Evolutionary conservation across 805 yeast species (phyloP).

Genomic region (Yamadazyma olivae): DNA sequence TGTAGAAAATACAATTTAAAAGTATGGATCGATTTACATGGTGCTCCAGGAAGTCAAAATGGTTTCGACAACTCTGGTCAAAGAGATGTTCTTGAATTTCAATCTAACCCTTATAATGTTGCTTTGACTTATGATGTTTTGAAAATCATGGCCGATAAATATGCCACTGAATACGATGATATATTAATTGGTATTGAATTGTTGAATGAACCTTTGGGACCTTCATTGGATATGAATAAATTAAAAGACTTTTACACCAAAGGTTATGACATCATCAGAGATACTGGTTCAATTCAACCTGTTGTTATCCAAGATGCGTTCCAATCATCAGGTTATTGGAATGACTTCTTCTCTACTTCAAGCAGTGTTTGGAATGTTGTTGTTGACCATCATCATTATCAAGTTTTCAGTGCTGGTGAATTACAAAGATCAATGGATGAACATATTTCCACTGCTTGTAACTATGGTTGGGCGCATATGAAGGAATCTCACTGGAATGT

Average conservation of each 20-base stretch:
- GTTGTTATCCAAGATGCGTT: conserved; percentile 84
- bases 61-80: conserved; percentile 94
- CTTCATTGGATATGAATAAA: conserved; percentile 54
- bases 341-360: conserved; percentile 43
- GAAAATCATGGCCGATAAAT: conserved; percentile 52
- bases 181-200: conserved; percentile 82
- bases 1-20: conserved; percentile 56
- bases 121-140: conserved; percentile 56
- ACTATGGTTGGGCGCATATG: conserved; percentile 26
- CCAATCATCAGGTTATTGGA: conserved; percentile 59
- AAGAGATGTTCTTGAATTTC: conserved; percentile 63
- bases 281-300: conserved; percentile 47
- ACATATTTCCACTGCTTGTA: conserved; percentile 46
- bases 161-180: conserved; percentile 57
- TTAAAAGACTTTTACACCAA: conserved; percentile 57
- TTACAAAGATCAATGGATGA: conserved; percentile 56
- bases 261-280: conserved; percentile 66
- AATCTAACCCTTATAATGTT: conserved; percentile 45
- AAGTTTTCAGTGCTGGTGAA: conserved; percentile 70
- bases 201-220: conserved; percentile 86
- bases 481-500: conserved; percentile 70
- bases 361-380: conserved; percentile 59
- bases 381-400: conserved; percentile 89
- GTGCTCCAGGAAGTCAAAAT: conserved; percentile 96
- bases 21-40: conserved; percentile 92